Conservation (phyloP, 352 stramenopile species). For the Phytophthora syringae region DNA sequence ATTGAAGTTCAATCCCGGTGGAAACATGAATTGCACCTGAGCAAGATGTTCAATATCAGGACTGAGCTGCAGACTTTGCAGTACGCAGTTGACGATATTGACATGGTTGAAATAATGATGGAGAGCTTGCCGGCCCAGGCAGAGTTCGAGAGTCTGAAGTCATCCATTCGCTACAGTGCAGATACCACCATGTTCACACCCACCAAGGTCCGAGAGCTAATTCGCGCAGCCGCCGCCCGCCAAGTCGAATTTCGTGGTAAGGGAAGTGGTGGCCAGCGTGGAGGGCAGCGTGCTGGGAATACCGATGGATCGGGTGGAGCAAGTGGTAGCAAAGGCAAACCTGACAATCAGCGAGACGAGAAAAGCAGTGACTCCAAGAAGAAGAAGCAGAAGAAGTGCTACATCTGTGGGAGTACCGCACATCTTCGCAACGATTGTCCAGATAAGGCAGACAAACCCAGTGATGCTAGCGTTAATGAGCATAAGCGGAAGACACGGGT, state of each 20-base stretch:
- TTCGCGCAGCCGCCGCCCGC: neutral
- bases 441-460: neutral
- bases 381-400: constrained; percentile 5
- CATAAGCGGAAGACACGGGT: neutral
- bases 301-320: neutral
- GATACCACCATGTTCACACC: neutral
- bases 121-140: neutral
- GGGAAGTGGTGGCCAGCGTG: neutral
- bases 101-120: neutral
- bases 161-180: neutral
- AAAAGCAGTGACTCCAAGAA: neutral
- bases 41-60: neutral
- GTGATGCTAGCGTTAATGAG: neutral
- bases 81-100: neutral
- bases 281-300: neutral
- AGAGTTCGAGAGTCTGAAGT: neutral
- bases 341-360: neutral
- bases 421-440: constrained; percentile 3
- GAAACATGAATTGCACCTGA: neutral
- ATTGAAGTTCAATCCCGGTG: neutral
- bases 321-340: neutral
- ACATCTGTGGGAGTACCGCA: neutral
- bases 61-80: neutral
- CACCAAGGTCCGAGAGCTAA: neutral
- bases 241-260: neutral